Base-by-base conservation (phyloP, 805 yeast species). In the Starmerella bombicola region DNA sequence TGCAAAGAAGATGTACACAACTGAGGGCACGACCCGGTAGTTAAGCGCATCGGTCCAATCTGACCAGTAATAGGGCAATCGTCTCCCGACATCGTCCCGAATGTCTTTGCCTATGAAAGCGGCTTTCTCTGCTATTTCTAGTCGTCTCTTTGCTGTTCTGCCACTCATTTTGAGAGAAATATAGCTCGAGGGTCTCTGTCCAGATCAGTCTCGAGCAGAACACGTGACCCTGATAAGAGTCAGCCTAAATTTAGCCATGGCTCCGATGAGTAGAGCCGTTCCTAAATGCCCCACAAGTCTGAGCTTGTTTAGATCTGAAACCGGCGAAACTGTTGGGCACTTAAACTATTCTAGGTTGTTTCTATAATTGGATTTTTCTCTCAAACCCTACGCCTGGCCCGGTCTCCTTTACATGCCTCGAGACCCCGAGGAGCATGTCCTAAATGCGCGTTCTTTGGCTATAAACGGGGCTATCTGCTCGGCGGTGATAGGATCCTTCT, bases 11-110 rank as follows among this genome's bases (percentile, higher is more conserved):
- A 91, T 80, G 57, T 73, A 84, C 1, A 80, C 62, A 0, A 84
- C 76, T 0, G 94, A 67, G 0, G 98, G 98, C 1, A 88, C 65
- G 12, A 86, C 93, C 53, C 98, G 62, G 57, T 91, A 91, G 55
- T 82, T 78, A 60, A 70, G 67, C 0, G 88, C 88, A 63, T 88
- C 97, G 13, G 54, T 69, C 74, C 88, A 78, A 57, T 88, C 97
- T 1, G 84, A 72, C 36, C 51, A 40, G 55, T 88, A 88, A 52
- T 67, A 73, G 0, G 95, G 95, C 5, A 40, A 24, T 3, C 51
- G 17, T 6, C 49, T 35, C 24, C 38, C 24, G 34, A 37, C 17
- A 30, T 47, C 51, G 17, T 45, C 43, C 9, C 44, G 44, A 17
- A 45, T 42, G 20, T 45, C 49, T 5, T 31, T 17, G 15, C 46